A percentile compares a stretch with the other conserved stretches of the same genome.
Conservation (phyloP, 352 stramenopile genomes). For the Globisporangium perplexum region DNA sequence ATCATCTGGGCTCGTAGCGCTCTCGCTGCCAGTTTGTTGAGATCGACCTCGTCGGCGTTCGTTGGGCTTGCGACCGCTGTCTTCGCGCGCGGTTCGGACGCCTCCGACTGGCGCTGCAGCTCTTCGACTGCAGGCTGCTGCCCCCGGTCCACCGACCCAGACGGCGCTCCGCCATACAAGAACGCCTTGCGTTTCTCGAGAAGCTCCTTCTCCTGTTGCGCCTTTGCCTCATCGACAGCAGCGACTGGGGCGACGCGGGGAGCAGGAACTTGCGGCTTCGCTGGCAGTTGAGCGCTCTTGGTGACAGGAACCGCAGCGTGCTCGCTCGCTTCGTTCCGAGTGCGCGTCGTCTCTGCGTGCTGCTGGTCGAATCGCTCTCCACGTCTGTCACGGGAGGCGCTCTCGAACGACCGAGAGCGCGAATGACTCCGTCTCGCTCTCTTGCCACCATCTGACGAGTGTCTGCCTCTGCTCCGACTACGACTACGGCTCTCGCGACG, state of each 20-base stretch:
- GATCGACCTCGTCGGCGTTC: slow-evolving; percentile 26
- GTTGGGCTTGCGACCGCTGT: neutral
- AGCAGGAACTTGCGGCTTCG: slow-evolving; percentile 10
- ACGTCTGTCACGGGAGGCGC: neutral
- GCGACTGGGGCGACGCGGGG: neutral
- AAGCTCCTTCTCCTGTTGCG: slow-evolving; percentile 29
- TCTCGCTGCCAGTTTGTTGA: slow-evolving; percentile 80
- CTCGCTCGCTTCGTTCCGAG: neutral
- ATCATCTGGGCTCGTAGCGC: slow-evolving; percentile 80
- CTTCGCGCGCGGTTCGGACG: neutral
- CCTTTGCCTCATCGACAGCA: slow-evolving; percentile 22
- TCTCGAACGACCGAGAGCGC: slow-evolving; percentile 19
- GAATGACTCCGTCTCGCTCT: slow-evolving; percentile 13
- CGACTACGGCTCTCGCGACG: slow-evolving; percentile 24
- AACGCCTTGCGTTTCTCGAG: slow-evolving; percentile 51
- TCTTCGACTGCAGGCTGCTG: neutral
- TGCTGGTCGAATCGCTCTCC: neutral
- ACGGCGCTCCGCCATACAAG: slow-evolving; percentile 34
- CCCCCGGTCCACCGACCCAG: too few relatives aligned
- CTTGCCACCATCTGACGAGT: slow-evolving; percentile 12
- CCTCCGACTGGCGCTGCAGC: neutral
- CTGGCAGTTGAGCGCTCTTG: neutral
- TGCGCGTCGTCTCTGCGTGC: too few relatives aligned
- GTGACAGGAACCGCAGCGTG: neutral
- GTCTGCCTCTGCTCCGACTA: slow-evolving; percentile 25